Evolutionary conservation across 345 rosid genomes (phyloP), one percentile per base, ranked within the genome.

Genomic region (Syzygium grande): DNA sequence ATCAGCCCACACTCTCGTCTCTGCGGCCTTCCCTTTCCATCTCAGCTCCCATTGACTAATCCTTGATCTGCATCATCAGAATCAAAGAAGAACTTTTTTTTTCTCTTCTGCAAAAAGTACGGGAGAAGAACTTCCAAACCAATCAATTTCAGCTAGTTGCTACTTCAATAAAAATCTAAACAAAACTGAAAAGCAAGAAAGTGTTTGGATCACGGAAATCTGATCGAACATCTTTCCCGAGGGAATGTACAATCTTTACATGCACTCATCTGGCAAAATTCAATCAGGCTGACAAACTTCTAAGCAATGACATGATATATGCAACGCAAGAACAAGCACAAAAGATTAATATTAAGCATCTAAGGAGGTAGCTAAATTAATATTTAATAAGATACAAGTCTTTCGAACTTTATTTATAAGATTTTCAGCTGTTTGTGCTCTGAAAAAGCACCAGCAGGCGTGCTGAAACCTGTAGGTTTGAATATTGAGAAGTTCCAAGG

Each of bases 21-120:
- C 90, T 6, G 91, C 86, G 73, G 88, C 94, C 92, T 93, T 97
- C 29, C 95, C 96, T 92, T 97, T 95, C 99, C 99, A 97, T 92
- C 99, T 94, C 3, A 97, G 94, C 46, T n/a, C 79, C 93, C 99
- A 95, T 96, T 27, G 52, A 84, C 19, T 9, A 51, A 43, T 56
- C 14, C 13, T 23, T 23, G 63, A 10, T 56, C 63, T 56, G 63
- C 63, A 56, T 23, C 9, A 23, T 56, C 1, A 56, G 63, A 56
- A 43, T 43, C 46, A 43, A 43, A 43, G 4, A 43, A 43, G 46
- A 1, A 1, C 46, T 43, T 43, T 43, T 43, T 43, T 43, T 41
- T 23, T 27, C 61, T 56, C 61, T 23, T 56, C 63, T 56, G 63
- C 63, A 56, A 56, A 56, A 56, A 23, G 63, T 4, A 10, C 23